Evolutionary conservation across 2,329 filamentous ascomycete genomes (phyloP), one percentile per base, ranked within the genome.

Genomic region (Samsoniella hepiali): DNA sequence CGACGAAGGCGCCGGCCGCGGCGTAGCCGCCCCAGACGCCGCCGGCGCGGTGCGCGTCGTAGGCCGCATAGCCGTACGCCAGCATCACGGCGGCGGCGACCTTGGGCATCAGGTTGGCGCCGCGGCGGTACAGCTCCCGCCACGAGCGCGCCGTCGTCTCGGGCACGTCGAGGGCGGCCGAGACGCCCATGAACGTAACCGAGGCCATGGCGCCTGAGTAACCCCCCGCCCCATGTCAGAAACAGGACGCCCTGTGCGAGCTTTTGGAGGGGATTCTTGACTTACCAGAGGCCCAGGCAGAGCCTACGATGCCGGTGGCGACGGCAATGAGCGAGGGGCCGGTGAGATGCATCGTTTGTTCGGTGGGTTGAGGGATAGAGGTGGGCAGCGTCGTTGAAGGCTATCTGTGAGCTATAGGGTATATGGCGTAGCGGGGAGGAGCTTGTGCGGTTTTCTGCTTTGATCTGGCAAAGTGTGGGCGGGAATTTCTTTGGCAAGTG

Each of bases 211-310:
- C 69, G 17, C 78, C 78, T 80, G 57, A 11, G 29, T 5, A 22
- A 22, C 22, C 22, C 22, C 22, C 22, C 22, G 22, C 22, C 22
- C 22, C 22, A 22, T 22, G 22, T 22, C 22, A 22, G 22, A 22
- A 22, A 22, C 22, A 22, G 22, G 22, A 22, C 22, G 22, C 22
- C 22, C 22, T 22, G 22, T 22, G 22, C 22, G 22, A 22, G 22
- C 22, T 22, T 22, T 22, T 22, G 22, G 22, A 22, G 22, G 22
- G 22, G 22, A 22, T 22, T n/a, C 1, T 2, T 7, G 13, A 51
- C 64, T 64, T 68, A 76, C 76, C 76, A 11, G 76, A 73, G 49
- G 69, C 68, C 74, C 75, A 78, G 11, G 73, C 72, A 22, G 76
- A 76, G 44, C 75, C 74, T 36, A 75, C 62, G 31, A 78, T 70